These are phyloP conservation scores for Trypethelium eluteriae DNA, from an alignment of 495 filamentous ascomycete genomes.

Conservation along the genomic window DNA sequence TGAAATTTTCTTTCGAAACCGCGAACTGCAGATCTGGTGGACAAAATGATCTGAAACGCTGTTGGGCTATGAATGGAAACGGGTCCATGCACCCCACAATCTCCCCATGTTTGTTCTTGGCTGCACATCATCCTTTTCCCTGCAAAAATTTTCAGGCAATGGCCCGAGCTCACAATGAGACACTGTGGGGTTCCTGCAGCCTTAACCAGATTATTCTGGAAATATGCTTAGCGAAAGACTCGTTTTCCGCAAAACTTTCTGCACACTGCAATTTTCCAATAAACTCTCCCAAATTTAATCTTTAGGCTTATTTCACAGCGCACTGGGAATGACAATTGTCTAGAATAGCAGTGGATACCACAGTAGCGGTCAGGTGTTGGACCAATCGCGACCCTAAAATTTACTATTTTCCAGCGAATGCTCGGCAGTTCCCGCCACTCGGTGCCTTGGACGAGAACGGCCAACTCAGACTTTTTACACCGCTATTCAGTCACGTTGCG, in stretches of 20 bases:
- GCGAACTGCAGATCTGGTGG: neutral
- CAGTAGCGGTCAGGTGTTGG: too few species aligned
- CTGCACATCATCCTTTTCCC: neutral
- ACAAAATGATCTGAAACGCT: constrained; percentile 1
- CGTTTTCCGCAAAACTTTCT: too few species aligned
- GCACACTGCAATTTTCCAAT: too few species aligned
- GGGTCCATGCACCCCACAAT: constrained; percentile 6
- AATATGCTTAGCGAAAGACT: neutral
- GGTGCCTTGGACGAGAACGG: neutral
- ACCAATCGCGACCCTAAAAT: too few species aligned
- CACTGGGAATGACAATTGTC: too few species aligned
- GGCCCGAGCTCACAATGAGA: constrained; percentile 5
- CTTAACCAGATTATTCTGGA: neutral
- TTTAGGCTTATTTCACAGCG: too few species aligned
- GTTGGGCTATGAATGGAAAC: constrained; percentile 10
- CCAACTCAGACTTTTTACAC: constrained; percentile 1
- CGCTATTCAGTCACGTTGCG: neutral
- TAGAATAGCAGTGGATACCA: neutral
- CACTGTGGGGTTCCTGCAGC: neutral
- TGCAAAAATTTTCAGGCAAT: neutral
- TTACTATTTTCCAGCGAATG: neutral
- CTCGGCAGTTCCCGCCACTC: neutral
- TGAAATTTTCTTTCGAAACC: constrained; percentile 2
- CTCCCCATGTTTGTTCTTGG: neutral
- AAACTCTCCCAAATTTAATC: too few species aligned